phyloP scores from a whole-genome alignment of 371 early-diverging fungal species.

The Basidiobolus meristosporus region DNA sequence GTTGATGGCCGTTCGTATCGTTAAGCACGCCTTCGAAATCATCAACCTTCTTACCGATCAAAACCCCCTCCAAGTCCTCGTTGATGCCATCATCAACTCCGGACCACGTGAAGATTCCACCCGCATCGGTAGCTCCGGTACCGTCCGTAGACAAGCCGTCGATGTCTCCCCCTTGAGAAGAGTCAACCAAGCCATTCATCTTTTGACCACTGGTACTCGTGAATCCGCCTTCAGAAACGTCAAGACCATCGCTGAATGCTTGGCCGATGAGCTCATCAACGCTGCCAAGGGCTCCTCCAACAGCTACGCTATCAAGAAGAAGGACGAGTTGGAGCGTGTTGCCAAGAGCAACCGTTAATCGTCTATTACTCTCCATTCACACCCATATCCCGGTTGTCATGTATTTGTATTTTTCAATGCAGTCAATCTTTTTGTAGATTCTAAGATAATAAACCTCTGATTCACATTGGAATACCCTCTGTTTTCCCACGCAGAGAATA shows the following conservation, averaged over 20 bases:
- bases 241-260: slow-evolving; percentile 99
- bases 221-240: slow-evolving; percentile 72
- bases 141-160: slow-evolving; percentile 99
- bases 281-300: slow-evolving; percentile 97
- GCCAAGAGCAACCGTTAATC: slow-evolving; percentile 15
- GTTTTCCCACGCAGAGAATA: too few species aligned
- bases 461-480: too few species aligned
- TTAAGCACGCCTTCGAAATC: slow-evolving; percentile 99
- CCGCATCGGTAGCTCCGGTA: slow-evolving; percentile 98
- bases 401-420: too few species aligned
- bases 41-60: slow-evolving; percentile 95
- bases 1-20: slow-evolving; percentile 95
- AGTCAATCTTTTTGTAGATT: too few species aligned
- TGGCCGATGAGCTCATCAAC: slow-evolving; percentile 99
- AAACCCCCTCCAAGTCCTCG: slow-evolving; percentile 98
- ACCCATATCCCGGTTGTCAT: too few species aligned
- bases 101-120: slow-evolving; percentile 99
- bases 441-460: too few species aligned
- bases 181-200: slow-evolving; percentile 94
- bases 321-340: slow-evolving; percentile 94
- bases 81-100: slow-evolving; percentile 99
- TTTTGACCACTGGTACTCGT: slow-evolving; percentile 87
- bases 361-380: too few species aligned
- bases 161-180: slow-evolving; percentile 99
- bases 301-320: slow-evolving; percentile 99